Base-by-base conservation (phyloP, 139 green algal species). In the Cymbomonas tetramitiformis region DNA sequence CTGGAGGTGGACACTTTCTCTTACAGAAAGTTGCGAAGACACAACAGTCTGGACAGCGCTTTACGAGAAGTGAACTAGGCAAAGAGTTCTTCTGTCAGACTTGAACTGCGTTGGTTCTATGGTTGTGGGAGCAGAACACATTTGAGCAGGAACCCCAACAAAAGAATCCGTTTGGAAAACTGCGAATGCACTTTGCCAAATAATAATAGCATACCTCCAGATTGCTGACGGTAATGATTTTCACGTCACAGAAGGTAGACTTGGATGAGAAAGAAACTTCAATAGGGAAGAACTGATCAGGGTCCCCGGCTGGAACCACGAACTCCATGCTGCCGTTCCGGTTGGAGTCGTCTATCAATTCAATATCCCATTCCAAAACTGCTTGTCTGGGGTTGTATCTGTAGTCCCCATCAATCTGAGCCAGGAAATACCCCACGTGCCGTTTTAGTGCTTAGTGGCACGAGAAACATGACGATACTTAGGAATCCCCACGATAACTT, bases 261-360 rank as follows among this genome's bases (percentile, higher is more conserved):
- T 60, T 67, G 29, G 76, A 69, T 7, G 60, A 73, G 72, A 95
- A 96, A 41, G 56, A 58, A 23, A 89, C 75, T 51, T 94, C 80
- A 1, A 97, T 80, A 4, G 91, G 91, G 81, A 95, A 98, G 77
- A 97, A 94, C 2, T 56, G 46, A 19, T 86, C 78, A 0, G 81
- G 18, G 56, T 87, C 72, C 5, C 74, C 62, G 2, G 75, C 79
- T 0, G 83, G 79, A 19, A 94, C 79, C 7, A 93, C 85, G 77
- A 98, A 94, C 80, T 98, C 91, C 64, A 94, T 77, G 25, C 77
- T 77, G 15, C 91, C 91, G 46, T 46, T 85, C 58, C 72, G 54
- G 73, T 97, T 97, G 63, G 62, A 78, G 63, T 81, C 60, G 64
- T 97, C 89, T 38, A 97, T 88, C 28, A 95, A 61, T 55, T 93